Evolutionary conservation across 169 alveolate genomes (phyloP).

Genomic region (Cryptosporidium meleagridis): DNA sequence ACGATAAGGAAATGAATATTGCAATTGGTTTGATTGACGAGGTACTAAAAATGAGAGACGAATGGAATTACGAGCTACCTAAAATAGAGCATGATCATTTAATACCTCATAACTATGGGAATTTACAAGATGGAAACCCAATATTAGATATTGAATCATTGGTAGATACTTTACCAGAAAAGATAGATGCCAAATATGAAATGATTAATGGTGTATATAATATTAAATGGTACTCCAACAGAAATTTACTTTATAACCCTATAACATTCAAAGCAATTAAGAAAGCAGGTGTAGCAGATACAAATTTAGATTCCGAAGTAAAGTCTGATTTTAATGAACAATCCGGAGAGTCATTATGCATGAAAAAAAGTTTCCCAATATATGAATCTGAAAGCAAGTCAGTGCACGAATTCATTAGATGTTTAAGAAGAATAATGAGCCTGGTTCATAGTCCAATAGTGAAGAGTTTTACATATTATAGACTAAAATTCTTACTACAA

Average conservation of each 20-base stretch:
- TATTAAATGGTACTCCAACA: slow-evolving; percentile 53
- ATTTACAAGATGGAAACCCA: slow-evolving; percentile 43
- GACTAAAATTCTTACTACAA: slow-evolving; percentile 80
- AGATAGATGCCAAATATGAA: slow-evolving; percentile 50
- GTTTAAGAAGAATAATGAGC: slow-evolving; percentile 59
- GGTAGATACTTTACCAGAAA: slow-evolving; percentile 13
- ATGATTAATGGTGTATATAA: slow-evolving; percentile 57
- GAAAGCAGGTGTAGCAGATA: not conserved
- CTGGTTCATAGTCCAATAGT: slow-evolving; percentile 78
- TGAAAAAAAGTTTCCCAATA: slow-evolving; percentile 11
- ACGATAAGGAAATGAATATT: slow-evolving; percentile 49
- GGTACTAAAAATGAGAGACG: slow-evolving; percentile 68
- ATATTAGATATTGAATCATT: not conserved
- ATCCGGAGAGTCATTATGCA: not conserved
- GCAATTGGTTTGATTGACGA: slow-evolving; percentile 54
- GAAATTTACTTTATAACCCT: slow-evolving; percentile 47
- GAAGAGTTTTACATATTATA: slow-evolving; percentile 80
- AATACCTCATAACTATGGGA: slow-evolving; percentile 18
- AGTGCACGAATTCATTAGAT: slow-evolving; percentile 36
- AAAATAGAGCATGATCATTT: slow-evolving; percentile 22
- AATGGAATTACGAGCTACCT: slow-evolving; percentile 49
- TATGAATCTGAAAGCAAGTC: slow-evolving; percentile 61
- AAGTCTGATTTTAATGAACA: not conserved
- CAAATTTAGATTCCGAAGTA: not conserved
- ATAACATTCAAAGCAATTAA: slow-evolving; percentile 29